phyloP scores from a whole-genome alignment of 495 filamentous ascomycete genomes.

The Tuber melanosporum region DNA sequence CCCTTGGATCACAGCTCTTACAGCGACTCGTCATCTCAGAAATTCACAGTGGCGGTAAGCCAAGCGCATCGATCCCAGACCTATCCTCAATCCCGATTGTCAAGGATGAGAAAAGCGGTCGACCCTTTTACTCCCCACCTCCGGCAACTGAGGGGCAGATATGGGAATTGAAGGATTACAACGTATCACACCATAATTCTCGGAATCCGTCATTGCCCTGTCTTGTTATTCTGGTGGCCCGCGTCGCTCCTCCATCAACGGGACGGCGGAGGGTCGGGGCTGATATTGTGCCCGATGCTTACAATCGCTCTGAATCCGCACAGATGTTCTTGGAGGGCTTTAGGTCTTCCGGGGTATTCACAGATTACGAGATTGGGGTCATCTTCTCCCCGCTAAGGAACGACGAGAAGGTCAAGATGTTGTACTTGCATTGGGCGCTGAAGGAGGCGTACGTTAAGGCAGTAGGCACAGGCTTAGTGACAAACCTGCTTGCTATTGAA shows the following conservation, averaged over 20 bases:
- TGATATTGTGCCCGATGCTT: constrained; percentile 36
- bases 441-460: constrained; percentile 43
- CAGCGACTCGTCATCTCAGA: constrained; percentile 32
- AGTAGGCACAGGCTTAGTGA: constrained; percentile 35
- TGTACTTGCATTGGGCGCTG: constrained; percentile 39
- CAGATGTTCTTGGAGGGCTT: constrained; percentile 33
- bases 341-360: constrained; percentile 30
- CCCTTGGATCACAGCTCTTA: constrained; percentile 39
- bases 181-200: constrained; percentile 37
- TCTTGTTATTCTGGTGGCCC: constrained; percentile 24
- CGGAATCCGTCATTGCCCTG: constrained; percentile 14
- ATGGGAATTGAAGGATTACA: constrained; percentile 33
- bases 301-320: constrained; percentile 12
- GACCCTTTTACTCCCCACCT: constrained; percentile 26
- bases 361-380: constrained; percentile 19
- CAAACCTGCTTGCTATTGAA: constrained; percentile 32
- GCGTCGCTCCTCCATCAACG: background rate
- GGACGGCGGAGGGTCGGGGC: constrained; percentile 28
- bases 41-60: constrained; percentile 18
- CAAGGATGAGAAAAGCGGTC: constrained; percentile 27
- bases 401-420: constrained; percentile 22
- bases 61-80: constrained; percentile 16
- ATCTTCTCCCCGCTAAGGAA: constrained; percentile 15
- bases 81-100: constrained; percentile 25
- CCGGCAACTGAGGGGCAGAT: constrained; percentile 1